Conservation (phyloP, 208 protist genomes). For the Herpetomonas muscarum region DNA sequence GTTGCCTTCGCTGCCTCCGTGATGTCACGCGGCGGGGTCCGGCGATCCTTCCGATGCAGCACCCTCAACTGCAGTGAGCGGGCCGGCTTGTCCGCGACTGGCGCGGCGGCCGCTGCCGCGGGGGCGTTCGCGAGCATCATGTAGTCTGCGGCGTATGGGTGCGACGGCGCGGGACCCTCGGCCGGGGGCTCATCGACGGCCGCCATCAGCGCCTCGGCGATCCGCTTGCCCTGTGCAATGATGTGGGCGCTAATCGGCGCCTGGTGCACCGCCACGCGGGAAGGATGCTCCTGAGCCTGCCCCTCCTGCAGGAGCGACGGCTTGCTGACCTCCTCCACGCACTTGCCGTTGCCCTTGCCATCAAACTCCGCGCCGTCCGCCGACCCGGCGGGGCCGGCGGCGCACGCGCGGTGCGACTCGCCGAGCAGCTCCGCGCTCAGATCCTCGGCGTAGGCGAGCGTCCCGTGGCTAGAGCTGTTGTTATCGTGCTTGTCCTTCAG, state of each 20-base stretch:
- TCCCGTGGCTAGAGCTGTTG: not conserved
- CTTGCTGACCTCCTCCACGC: not conserved
- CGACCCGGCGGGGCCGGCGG: too few species aligned
- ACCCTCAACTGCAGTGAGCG: not conserved
- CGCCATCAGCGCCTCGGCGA: not conserved
- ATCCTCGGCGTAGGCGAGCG: slow-evolving; percentile 15
- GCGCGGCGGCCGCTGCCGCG: not conserved
- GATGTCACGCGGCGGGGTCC: not conserved
- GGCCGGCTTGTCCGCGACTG: not conserved
- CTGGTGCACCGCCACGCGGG: too few species aligned
- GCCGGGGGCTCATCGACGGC: not conserved
- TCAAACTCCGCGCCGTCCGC: too few species aligned
- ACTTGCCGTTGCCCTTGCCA: not conserved
- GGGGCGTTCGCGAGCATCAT: not conserved
- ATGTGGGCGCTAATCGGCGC: not conserved
- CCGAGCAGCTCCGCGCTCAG: slow-evolving; percentile 4
- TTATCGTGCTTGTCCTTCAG: slow-evolving; percentile 12
- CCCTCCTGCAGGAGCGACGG: too few species aligned
- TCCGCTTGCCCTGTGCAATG: not conserved
- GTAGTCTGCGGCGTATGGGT: not conserved
- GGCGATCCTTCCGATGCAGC: not conserved
- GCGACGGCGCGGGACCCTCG: not conserved
- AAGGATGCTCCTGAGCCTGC: too few species aligned
- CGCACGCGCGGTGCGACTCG: too few species aligned
- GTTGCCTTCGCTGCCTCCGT: not conserved